These are phyloP conservation scores for Phoma sp. DNA, from an alignment of 2,329 filamentous ascomycete species.

Conservation along the genomic window DNA sequence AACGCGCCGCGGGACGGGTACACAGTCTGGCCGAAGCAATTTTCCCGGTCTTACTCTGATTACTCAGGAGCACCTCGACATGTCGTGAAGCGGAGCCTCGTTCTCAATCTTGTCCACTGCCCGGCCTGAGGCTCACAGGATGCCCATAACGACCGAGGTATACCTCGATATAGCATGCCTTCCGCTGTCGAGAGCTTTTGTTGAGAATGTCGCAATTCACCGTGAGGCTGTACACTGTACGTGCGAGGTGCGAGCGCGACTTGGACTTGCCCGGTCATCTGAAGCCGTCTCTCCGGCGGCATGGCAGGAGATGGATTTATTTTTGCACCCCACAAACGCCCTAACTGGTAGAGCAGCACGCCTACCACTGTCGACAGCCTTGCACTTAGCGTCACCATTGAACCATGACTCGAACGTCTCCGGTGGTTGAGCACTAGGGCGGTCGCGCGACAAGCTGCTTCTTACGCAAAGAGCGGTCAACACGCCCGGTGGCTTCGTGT, in stretches of 20 bases:
- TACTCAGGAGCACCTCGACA: conserved; percentile 11
- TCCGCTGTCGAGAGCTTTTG: conserved; percentile 17
- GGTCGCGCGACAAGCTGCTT: conserved; percentile 5
- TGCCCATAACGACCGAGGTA: conserved; percentile 19
- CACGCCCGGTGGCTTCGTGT: background rate
- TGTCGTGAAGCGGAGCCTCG: conserved; percentile 12
- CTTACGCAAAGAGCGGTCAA: conserved; percentile 16
- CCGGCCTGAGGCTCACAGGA: conserved; percentile 5
- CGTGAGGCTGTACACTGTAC: background rate
- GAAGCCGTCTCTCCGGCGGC: conserved; percentile 1
- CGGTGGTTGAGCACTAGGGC: conserved; percentile 7
- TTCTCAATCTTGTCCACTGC: conserved; percentile 10
- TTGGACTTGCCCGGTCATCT: background rate
- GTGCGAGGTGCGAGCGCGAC: background rate
- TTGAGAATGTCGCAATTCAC: conserved; percentile 6
- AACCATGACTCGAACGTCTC: conserved; percentile 3
- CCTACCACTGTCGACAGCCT: background rate
- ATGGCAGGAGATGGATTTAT: conserved; percentile 5
- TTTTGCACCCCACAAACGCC: conserved; percentile 15
- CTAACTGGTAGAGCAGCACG: background rate
- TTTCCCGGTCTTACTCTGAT: conserved; percentile 18
- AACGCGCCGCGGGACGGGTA: conserved; percentile 12
- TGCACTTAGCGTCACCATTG: conserved; percentile 9
- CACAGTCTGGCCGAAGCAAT: conserved; percentile 12
- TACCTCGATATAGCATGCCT: conserved; percentile 15